Base-by-base conservation (phyloP, 176 grass and related monocot species). In the Oryza meridionalis region DNA sequence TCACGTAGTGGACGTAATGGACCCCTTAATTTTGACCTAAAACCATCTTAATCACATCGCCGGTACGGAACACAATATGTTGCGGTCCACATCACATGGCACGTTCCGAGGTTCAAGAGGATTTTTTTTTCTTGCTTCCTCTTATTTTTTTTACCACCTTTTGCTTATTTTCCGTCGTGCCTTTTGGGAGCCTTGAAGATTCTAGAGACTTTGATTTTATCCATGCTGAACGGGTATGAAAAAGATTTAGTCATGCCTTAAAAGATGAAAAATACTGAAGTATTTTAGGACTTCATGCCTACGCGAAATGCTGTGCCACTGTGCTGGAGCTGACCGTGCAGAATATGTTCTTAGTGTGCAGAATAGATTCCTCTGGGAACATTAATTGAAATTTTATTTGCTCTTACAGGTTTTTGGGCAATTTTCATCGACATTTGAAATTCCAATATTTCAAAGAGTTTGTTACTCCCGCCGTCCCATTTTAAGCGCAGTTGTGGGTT, bases 11-110 rank as follows among this genome's bases (percentile, higher is more conserved):
- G 68, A 62, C 35, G 8, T 47, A 4, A 0, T 67, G 27, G 63
- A 25, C n/a, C 81, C 11, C 35, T 11, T 4, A 70, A 75, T 73
- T 73, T 84, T 74, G 75, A 79, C 81, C 75, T 61, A 88, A 71
- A 83, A 68, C 68, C 40, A 65, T 84, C 75, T 8, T 3, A 38
- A 55, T 84, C 81, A 10, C 69, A 88, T 88, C 15, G 7, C 25
- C 10, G 26, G 81, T 88, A 80, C 76, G 87, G 87, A 80, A 75
- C 32, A 53, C 11, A 11, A 16, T 37, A 58, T 79, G 35, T 62
- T 79, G 69, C 61, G 8, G 76, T 69, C 81, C 76, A 84, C 70
- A 49, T 80, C 76, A 69, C 76, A 61, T 13, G 19, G 61, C 69
- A 71, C 73, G 21, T 88, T 88, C 80, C 51, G 38, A 70, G 37